These are phyloP conservation scores for Daldinia eschscholtzii DNA, from an alignment of 2,329 filamentous ascomycete species.

Conservation along the genomic window DNA sequence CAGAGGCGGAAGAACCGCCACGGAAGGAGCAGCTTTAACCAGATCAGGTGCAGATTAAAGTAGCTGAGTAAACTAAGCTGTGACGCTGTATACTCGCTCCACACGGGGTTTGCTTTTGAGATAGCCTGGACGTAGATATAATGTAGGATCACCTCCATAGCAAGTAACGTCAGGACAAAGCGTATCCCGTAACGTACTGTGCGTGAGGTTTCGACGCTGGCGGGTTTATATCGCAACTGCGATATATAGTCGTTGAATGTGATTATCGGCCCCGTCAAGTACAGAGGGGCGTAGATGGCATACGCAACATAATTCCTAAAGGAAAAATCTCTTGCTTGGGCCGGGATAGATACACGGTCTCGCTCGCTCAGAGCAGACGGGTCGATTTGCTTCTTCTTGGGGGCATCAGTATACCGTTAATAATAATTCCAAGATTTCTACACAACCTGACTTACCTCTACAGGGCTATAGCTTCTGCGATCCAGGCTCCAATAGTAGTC, in stretches of 20 bases:
- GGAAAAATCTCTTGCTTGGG: conserved; percentile 76
- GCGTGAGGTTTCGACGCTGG: conserved; percentile 76
- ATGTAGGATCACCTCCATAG: conserved; percentile 93
- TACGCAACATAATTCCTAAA: conserved; percentile 93
- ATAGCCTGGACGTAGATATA: conserved; percentile 96
- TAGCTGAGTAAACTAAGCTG: conserved; percentile 92
- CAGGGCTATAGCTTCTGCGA: conserved; percentile 70
- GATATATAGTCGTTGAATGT: conserved; percentile 99
- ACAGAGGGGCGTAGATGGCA: conserved; percentile 90
- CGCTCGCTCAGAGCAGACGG: conserved; percentile 86
- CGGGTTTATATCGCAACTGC: conserved; percentile 79
- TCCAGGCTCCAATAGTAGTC: conserved; percentile 95
- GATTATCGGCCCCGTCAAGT: conserved; percentile 91
- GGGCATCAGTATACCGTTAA: conserved; percentile 67
- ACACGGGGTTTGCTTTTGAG: conserved; percentile 81
- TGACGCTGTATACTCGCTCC: conserved; percentile 85
- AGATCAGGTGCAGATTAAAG: conserved; percentile 97
- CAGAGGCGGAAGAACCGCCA: conserved; percentile 99
- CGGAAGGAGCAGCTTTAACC: conserved; percentile 95
- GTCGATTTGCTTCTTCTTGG: conserved; percentile 98
- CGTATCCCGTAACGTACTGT: conserved; percentile 86
- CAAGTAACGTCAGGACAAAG: conserved; percentile 82
- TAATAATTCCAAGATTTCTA: not conserved
- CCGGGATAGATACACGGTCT: conserved; percentile 84
- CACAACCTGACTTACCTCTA: conserved; percentile 77